Percentiles rank a stretch among this genome's conserved stretches.
These are phyloP conservation scores for Gastrolobium bilobum DNA, from an alignment of 306 rosid species.

Conservation along the genomic window DNA sequence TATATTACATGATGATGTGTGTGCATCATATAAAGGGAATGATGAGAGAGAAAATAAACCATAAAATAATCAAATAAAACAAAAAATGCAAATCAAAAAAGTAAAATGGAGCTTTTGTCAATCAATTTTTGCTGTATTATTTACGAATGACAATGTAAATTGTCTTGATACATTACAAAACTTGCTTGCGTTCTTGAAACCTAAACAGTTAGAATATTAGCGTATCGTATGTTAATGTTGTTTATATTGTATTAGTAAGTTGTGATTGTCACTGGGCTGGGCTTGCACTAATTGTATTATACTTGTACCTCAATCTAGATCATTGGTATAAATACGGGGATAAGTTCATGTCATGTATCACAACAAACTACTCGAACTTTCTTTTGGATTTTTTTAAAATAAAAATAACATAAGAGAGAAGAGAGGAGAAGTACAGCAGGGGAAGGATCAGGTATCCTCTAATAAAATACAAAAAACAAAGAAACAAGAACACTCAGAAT, in stretches of 20 bases:
- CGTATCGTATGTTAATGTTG: neutral
- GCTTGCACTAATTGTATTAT: conserved; percentile 1
- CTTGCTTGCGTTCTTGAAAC: conserved; percentile 19
- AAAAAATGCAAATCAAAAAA: conserved; percentile 33
- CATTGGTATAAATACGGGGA: neutral
- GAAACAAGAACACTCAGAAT: conserved; percentile 14
- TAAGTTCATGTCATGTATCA: conserved; percentile 13
- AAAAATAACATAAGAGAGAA: neutral
- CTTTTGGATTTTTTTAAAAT: neutral
- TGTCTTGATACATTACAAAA: conserved; percentile 37
- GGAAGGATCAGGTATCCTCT: neutral
- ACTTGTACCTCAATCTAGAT: conserved; percentile 13
- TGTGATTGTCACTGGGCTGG: neutral
- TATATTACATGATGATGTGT: conserved; percentile 14
- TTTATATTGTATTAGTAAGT: conserved; percentile 15
- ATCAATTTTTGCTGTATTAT: conserved; percentile 10
- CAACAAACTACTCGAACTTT: neutral
- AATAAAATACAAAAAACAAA: neutral
- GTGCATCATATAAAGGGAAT: conserved; percentile 4
- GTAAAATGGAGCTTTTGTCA: neutral
- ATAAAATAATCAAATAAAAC: conserved; percentile 16
- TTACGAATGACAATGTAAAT: conserved; percentile 20
- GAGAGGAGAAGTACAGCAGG: neutral
- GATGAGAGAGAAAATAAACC: neutral
- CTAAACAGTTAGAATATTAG: neutral